phyloP scores from a whole-genome alignment of 768 basidiomycete genomes.

The Pleurotus tuber-regium region DNA sequence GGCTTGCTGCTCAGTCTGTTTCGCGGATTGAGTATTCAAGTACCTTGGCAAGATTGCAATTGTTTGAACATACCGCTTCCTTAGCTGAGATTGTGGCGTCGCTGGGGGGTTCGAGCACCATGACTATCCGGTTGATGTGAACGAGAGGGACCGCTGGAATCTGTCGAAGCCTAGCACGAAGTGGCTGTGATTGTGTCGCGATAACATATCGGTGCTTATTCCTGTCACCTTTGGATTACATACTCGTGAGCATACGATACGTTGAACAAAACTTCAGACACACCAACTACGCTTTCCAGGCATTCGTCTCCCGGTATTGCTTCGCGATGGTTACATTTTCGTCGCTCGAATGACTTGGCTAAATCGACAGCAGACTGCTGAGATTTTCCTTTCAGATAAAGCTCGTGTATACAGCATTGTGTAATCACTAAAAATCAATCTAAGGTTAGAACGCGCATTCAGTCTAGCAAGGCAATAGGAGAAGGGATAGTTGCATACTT shows the following conservation, averaged over 20 bases:
- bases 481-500: conserved; percentile 55
- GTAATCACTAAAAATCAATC: conserved; percentile 86
- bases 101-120: conserved; percentile 90
- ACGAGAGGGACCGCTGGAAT: conserved; percentile 88
- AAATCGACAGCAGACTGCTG: conserved; percentile 80
- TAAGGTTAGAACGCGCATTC: conserved; percentile 33
- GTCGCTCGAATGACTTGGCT: conserved; percentile 89
- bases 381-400: conserved; percentile 79
- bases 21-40: conserved; percentile 1
- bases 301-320: conserved; percentile 86
- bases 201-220: conserved; percentile 95
- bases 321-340: conserved; percentile 94
- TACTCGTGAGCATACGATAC: too few species aligned
- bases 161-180: conserved; percentile 65
- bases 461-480: conserved; percentile 15
- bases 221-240: conserved; percentile 58
- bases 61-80: conserved; percentile 40
- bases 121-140: conserved; percentile 88
- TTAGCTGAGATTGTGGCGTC: conserved; percentile 74
- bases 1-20: conserved; percentile 62
- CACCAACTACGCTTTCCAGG: conserved; percentile 77
- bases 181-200: conserved; percentile 75
- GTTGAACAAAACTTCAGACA: conserved; percentile 17
- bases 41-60: neutral
- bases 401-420: conserved; percentile 92